Evolutionary conservation across 495 filamentous ascomycete genomes (phyloP).

Genomic region (Hypoxylon intermedium): DNA sequence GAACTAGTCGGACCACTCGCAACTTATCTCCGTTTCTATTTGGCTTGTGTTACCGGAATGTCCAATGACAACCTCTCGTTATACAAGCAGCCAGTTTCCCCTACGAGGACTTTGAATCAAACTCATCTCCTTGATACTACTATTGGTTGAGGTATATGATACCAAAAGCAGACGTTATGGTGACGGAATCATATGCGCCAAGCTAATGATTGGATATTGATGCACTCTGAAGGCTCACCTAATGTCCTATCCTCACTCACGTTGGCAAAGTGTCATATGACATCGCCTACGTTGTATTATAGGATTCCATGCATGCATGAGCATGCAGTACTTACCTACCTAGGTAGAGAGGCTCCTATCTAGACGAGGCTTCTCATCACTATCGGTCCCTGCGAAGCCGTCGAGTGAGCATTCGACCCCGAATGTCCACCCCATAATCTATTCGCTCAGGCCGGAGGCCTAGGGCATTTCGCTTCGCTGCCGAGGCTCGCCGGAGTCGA

Average conservation of each 20-base stretch:
- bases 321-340: background rate
- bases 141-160: no score
- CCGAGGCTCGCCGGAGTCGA: conserved; percentile 13
- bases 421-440: conserved; percentile 2
- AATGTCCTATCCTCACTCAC: no score
- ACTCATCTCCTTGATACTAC: no score
- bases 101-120: no score
- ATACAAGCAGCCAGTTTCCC: conserved; percentile 22
- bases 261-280: conserved; percentile 21
- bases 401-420: conserved; percentile 6
- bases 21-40: conserved; percentile 7
- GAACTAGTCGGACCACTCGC: background rate
- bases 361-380: background rate
- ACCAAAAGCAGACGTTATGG: no score
- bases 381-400: conserved; percentile 17
- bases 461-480: conserved; percentile 13
- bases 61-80: conserved; percentile 25
- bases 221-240: no score
- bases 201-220: no score
- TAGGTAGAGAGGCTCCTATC: background rate
- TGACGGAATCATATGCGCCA: no score
- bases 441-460: conserved; percentile 16
- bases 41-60: conserved; percentile 7
- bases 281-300: conserved; percentile 9
- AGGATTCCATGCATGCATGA: no score